Percentiles rank a stretch among this genome's conserved stretches.
Conservation (phyloP, 192 early-diverging fungal species). For the Rhizoclosmatium globosum region DNA sequence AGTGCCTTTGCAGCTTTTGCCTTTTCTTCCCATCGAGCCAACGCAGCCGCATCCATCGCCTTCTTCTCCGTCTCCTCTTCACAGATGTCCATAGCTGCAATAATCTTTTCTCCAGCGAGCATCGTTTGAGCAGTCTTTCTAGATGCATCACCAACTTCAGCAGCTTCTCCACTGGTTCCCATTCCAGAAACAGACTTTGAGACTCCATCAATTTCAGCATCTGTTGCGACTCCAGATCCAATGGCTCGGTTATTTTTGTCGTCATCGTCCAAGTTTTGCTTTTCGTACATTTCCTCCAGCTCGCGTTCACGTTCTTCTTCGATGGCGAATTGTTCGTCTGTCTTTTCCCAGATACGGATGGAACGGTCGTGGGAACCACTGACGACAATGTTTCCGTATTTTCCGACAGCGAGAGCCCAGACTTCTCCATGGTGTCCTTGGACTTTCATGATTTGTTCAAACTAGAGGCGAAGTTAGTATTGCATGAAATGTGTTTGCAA, state of each 20-base stretch:
- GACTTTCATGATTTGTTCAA: constrained; percentile 93
- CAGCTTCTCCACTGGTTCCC: constrained; percentile 32
- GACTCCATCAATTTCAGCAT: constrained; percentile 32
- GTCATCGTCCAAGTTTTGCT: constrained; percentile 56
- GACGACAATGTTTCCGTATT: constrained; percentile 87
- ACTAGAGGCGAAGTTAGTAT: constrained; percentile 47
- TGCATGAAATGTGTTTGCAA: neutral
- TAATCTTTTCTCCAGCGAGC: constrained; percentile 92
- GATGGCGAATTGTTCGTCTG: constrained; percentile 93
- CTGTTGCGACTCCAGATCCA: constrained; percentile 53
- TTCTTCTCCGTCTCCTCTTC: constrained; percentile 74
- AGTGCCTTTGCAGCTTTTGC: constrained; percentile 1
- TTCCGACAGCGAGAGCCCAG: constrained; percentile 91
- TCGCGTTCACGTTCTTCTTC: constrained; percentile 97
- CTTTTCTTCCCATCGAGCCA: constrained; percentile 33
- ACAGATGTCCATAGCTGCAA: constrained; percentile 91
- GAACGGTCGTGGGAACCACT: constrained; percentile 93
- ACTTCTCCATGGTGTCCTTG: constrained; percentile 94
- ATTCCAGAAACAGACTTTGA: constrained; percentile 41
- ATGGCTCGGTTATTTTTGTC: constrained; percentile 49
- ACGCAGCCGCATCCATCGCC: constrained; percentile 39
- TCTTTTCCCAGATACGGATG: constrained; percentile 94
- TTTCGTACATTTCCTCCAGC: constrained; percentile 91
- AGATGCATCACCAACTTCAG: constrained; percentile 77
- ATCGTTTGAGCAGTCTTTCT: constrained; percentile 94